phyloP scores from a whole-genome alignment of 169 alveolate genomes.

The Cystoisospora suis region DNA sequence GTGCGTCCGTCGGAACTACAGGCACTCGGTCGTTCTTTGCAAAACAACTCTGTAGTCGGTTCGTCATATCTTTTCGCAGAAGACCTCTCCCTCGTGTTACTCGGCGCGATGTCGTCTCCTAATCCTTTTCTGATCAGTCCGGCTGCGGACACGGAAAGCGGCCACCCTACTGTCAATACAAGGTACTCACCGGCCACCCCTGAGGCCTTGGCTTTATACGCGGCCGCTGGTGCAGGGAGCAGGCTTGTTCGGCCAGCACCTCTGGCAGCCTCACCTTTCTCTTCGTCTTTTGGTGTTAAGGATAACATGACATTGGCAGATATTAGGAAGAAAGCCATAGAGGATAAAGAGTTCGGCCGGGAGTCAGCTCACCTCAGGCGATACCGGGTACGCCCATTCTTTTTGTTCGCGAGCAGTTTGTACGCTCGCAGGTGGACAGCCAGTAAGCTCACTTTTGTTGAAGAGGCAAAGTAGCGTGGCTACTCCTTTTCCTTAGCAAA shows the following conservation, averaged over 20 bases:
- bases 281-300: neutral
- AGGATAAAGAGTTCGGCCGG: slow-evolving; percentile 25
- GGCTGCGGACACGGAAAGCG: neutral
- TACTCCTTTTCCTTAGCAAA: too few species aligned
- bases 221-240: slow-evolving; percentile 5
- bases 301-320: slow-evolving; percentile 32
- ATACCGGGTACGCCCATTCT: slow-evolving; percentile 1
- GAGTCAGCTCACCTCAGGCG: slow-evolving; percentile 40
- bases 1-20: too few species aligned
- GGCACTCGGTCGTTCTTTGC: too few species aligned
- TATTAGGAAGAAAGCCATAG: neutral
- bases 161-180: neutral
- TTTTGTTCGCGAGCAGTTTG: neutral
- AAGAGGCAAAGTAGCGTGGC: too few species aligned
- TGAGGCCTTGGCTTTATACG: slow-evolving; percentile 11
- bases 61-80: too few species aligned
- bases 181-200: slow-evolving; percentile 25
- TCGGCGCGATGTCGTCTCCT: neutral
- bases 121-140: neutral
- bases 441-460: too few species aligned
- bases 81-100: too few species aligned
- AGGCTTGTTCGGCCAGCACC: neutral
- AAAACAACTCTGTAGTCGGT: too few species aligned
- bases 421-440: too few species aligned
- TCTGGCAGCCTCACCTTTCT: neutral